phyloP scores from a whole-genome alignment of 768 basidiomycete species.

The Tephrocybe sp. region DNA sequence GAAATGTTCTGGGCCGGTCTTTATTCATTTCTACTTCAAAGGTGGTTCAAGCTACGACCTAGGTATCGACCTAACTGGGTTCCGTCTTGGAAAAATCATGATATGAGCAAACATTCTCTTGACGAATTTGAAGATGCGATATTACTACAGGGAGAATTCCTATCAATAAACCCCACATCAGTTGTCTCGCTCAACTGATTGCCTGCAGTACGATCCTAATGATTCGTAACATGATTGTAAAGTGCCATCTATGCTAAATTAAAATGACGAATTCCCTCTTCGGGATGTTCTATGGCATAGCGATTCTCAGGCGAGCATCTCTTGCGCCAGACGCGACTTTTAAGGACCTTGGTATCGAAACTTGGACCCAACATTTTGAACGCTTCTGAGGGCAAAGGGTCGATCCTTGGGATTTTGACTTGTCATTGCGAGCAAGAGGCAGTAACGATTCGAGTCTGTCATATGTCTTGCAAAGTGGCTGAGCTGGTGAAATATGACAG shows the following conservation, averaged over 20 bases:
- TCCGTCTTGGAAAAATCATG: slow-evolving; percentile 1
- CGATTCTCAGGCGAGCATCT: too few relatives aligned
- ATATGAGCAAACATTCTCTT: background rate
- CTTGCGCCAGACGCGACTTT: background rate
- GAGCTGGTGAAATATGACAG: background rate
- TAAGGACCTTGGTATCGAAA: background rate
- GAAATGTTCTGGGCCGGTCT: background rate
- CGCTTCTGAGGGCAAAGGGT: background rate
- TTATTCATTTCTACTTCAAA: background rate
- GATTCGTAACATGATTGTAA: too few relatives aligned
- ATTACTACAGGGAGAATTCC: background rate
- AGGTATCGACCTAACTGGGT: slow-evolving; percentile 7
- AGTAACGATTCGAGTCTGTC: background rate
- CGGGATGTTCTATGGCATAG: too few relatives aligned
- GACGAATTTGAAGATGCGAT: background rate
- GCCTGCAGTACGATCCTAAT: too few relatives aligned
- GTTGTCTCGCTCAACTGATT: too few relatives aligned
- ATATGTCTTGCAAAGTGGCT: background rate
- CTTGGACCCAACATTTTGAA: background rate
- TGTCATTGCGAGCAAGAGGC: background rate
- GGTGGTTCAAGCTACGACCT: slow-evolving; percentile 4
- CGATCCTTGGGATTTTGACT: background rate
- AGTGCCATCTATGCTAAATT: too few relatives aligned
- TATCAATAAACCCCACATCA: too few relatives aligned
- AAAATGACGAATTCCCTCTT: too few relatives aligned